Base-by-base conservation (phyloP, 176 grass and related monocot species). In the Zoysia pacifica region DNA sequence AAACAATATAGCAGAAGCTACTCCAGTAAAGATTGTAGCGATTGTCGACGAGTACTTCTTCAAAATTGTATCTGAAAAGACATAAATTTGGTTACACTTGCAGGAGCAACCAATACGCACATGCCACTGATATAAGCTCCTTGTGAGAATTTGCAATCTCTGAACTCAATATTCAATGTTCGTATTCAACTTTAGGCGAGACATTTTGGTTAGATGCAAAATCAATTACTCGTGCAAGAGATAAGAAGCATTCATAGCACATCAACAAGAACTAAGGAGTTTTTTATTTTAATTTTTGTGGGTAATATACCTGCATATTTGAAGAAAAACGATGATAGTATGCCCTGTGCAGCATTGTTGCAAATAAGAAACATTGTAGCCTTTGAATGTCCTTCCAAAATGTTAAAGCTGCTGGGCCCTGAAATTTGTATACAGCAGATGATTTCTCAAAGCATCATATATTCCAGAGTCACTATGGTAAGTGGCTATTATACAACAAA, bases 21-120 rank as follows among this genome's bases (percentile, higher is more conserved):
- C 81, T 51, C 90, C 95, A 59, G 95, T 98, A 83, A 98, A 98
- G 71, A 98, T 98, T 56, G 95, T 98, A 40, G 95, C 90, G 35
- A 98, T 65, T 67, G 95, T 93, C 11, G 95, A 98, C 14, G 95
- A 98, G 89, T 98, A 98, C 81, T 98, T 98, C 88, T 98, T 98
- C 88, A 98, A 82, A 67, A 98, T 98, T 78, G 95, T 94, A 67
- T 98, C 95, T 98, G 90, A 85, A 65, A 51, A 48, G 82, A 18
- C 19, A 62, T n/a, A 62, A n/a, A n/a, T n/a, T n/a, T n/a, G n/a
- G n/a, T n/a, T 80, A 63, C 71, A 81, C 43, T 38, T 19, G 20
- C 2, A 62, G 69, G 35, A 75, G 12, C 44, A 84, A 89, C 36
- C 5, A 65, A 72, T 48, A 65, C 11, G 59, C 18, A 81, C 52